phyloP scores from a whole-genome alignment of 768 basidiomycete species.

The Boletus coccyginus region DNA sequence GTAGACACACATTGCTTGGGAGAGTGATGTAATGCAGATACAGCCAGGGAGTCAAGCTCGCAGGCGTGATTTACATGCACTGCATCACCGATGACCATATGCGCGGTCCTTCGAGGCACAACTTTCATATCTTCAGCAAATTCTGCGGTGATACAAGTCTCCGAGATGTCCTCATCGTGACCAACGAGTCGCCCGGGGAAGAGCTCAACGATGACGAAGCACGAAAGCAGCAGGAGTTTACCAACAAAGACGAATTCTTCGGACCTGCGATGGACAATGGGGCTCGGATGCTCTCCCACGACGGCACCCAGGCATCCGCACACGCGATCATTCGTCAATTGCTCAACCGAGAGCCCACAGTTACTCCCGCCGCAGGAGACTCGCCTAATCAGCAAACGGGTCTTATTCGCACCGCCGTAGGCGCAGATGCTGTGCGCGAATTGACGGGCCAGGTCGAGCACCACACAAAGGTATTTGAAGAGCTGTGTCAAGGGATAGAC shows the following conservation, averaged over 20 bases:
- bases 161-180: conserved; percentile 45
- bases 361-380: conserved; percentile 45
- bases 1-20: neutral
- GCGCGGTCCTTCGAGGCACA: conserved; percentile 41
- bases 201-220: conserved; percentile 27
- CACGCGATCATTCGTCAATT: conserved; percentile 44
- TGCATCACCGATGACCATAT: conserved; percentile 43
- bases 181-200: conserved; percentile 44
- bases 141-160: conserved; percentile 49
- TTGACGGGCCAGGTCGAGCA: conserved; percentile 41
- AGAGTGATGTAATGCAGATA: conserved; percentile 8
- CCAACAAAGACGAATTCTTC: conserved; percentile 38
- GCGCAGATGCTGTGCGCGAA: conserved; percentile 43
- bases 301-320: conserved; percentile 41
- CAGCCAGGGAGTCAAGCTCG: conserved; percentile 33
- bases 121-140: conserved; percentile 45
- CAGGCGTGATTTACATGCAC: conserved; percentile 52
- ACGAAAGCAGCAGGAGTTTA: conserved; percentile 41
- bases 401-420: conserved; percentile 42
- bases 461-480: conserved; percentile 41
- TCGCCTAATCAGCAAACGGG: conserved; percentile 40
- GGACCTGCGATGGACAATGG: conserved; percentile 44
- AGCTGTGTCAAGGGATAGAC: conserved; percentile 41
- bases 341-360: conserved; percentile 33
- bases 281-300: conserved; percentile 40